These are phyloP conservation scores for Ceratocystis cubensis DNA, from an alignment of 2,329 filamentous ascomycete genomes.

Conservation along the genomic window DNA sequence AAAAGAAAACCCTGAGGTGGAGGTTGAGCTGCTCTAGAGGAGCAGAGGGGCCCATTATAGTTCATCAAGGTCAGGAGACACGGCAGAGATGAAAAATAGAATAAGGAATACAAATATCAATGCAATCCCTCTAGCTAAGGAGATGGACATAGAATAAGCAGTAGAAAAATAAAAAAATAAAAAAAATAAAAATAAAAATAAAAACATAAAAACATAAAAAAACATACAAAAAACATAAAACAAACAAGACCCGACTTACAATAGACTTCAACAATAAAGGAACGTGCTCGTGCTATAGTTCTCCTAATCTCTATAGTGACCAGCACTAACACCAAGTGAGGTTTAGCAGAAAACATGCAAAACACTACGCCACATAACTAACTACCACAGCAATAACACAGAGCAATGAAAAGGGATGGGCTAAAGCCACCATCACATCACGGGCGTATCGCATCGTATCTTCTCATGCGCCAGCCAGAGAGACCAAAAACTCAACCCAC, in stretches of 20 bases:
- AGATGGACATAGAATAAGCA: background rate
- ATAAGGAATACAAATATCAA: background rate
- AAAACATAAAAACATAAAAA: no score
- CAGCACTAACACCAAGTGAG: conserved; percentile 8
- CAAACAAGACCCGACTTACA: background rate
- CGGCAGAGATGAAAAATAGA: background rate
- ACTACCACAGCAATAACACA: no score
- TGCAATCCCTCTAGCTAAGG: no score
- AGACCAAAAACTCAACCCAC: no score
- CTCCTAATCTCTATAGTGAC: conserved; percentile 3
- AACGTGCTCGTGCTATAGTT: conserved; percentile 3
- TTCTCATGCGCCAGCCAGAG: no score
- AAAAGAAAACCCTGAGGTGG: background rate
- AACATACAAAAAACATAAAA: background rate
- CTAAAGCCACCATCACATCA: no score
- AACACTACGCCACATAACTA: background rate
- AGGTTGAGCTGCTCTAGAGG: background rate
- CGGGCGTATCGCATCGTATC: no score
- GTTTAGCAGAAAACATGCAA: background rate
- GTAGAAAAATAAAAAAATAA: background rate
- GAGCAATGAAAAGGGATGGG: background rate
- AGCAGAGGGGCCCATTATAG: no score
- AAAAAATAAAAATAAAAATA: no score
- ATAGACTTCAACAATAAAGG: background rate
- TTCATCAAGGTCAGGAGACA: background rate